A percentile compares a stretch with the other conserved stretches of the same genome.
Conservation (phyloP, 495 filamentous ascomycete genomes). For the Penicillium paxilli region DNA sequence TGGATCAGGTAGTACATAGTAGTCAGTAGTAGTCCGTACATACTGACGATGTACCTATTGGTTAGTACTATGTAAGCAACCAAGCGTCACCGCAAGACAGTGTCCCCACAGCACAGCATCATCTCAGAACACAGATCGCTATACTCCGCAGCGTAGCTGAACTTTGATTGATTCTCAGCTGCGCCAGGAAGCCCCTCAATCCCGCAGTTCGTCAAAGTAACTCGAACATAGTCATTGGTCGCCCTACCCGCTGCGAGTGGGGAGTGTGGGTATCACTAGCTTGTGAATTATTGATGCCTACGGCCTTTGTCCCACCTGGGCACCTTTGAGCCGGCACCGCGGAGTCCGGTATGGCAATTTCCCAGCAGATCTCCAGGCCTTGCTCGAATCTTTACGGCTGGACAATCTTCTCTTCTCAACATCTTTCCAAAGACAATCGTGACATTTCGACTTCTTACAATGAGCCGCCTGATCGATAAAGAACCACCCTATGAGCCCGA, state of each 20-base stretch:
- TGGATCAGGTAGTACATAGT: too few relatives aligned
- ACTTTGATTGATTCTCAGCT: not conserved
- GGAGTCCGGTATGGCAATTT: too few relatives aligned
- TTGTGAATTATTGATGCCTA: conserved; percentile 1
- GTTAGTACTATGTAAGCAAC: not conserved
- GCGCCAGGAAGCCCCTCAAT: not conserved
- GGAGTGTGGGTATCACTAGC: not conserved
- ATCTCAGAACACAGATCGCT: too few relatives aligned
- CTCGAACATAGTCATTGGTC: not conserved
- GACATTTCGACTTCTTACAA: not conserved
- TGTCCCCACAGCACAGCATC: not conserved
- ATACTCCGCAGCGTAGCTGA: not conserved
- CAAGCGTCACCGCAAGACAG: not conserved
- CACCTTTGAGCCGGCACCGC: too few relatives aligned
- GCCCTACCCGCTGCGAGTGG: not conserved
- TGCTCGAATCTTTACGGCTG: not conserved
- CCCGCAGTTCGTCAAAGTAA: not conserved
- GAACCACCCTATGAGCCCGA: conserved; percentile 1
- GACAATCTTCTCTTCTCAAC: not conserved
- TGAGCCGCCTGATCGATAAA: not conserved
- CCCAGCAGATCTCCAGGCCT: not conserved
- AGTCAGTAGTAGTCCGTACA: too few relatives aligned
- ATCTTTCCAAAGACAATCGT: not conserved
- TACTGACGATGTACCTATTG: too few relatives aligned
- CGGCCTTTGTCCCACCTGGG: not conserved